phyloP scores from a whole-genome alignment of 305 asterid species.

The Fraxinus albicans region DNA sequence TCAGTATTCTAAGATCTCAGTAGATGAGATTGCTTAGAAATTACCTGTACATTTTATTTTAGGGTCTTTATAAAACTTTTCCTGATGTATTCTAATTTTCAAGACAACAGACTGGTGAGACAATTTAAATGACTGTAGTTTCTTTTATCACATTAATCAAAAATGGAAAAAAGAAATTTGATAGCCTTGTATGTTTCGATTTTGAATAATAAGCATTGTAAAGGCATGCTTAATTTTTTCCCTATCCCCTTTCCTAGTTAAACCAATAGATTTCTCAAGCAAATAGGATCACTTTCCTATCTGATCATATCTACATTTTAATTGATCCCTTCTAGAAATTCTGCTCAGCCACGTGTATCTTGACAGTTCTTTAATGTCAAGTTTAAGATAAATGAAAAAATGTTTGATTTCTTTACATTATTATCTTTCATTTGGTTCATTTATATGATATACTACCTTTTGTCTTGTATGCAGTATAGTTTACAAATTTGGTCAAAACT shows the following conservation, averaged over 20 bases:
- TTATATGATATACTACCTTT: background rate
- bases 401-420: background rate
- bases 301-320: background rate
- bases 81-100: too few relatives aligned
- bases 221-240: background rate
- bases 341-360: background rate
- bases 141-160: too few relatives aligned
- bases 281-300: background rate
- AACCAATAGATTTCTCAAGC: background rate
- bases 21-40: too few relatives aligned
- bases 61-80: too few relatives aligned
- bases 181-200: background rate
- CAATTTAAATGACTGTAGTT: too few relatives aligned
- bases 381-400: too few relatives aligned
- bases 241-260: background rate
- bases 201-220: background rate
- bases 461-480: background rate
- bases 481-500: background rate
- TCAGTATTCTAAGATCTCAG: too few relatives aligned
- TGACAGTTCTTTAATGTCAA: background rate
- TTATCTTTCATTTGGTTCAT: background rate
- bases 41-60: too few relatives aligned
- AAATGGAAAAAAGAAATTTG: background rate
- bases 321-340: background rate
- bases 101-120: too few relatives aligned